Base-by-base conservation (phyloP, 148 eudicot species). In the Limonium bicolor region DNA sequence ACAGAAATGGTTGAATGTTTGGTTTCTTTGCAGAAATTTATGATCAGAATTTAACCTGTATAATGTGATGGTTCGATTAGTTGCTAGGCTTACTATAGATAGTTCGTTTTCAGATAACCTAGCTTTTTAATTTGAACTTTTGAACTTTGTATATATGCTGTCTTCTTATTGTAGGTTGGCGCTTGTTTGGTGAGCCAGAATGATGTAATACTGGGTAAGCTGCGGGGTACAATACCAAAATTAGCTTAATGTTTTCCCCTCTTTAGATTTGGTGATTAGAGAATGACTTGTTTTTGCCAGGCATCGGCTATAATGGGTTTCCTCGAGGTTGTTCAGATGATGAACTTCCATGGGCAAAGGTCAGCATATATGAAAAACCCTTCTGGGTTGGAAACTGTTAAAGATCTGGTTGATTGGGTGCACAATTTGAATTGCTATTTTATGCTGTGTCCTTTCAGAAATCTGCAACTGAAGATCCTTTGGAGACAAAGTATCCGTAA, bases 311-410 rank as follows among this genome's bases (percentile, higher is more conserved):
- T 68, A 86, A 86, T 67, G 96, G 96, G 24, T 86, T 86, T 53
- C 96, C 96, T 25, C 74, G 96, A 44, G 96, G 96, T 22, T 82
- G 94, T 55, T 78, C 96, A 6, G 96, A 86, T 65, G 96, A 86
- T 59, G 67, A 67, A 48, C 94, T 86, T 66, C 94, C 96, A 5
- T 86, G 96, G 96, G 77, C 96, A 40, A 86, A 86, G 82, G 96
- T 86, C 34, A 28, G 69, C 36, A 23, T 4, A 23, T 16, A 3
- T 5, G n/a, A 9, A 12, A 40, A 20, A 27, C 1, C n/a, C n/a
- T n/a, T n/a, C n/a, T n/a, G n/a, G n/a, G n/a, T n/a, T 21, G 5
- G 22, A 8, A 20, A 5, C 39, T 0, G 11, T 29, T n/a, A 28
- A 28, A 20, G 30, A 20, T 20, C 7, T 31, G 15, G 30, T 20